Evolutionary conservation across 2,329 filamentous ascomycete species (phyloP).

Genomic region (Scedosporium apiospermum): DNA sequence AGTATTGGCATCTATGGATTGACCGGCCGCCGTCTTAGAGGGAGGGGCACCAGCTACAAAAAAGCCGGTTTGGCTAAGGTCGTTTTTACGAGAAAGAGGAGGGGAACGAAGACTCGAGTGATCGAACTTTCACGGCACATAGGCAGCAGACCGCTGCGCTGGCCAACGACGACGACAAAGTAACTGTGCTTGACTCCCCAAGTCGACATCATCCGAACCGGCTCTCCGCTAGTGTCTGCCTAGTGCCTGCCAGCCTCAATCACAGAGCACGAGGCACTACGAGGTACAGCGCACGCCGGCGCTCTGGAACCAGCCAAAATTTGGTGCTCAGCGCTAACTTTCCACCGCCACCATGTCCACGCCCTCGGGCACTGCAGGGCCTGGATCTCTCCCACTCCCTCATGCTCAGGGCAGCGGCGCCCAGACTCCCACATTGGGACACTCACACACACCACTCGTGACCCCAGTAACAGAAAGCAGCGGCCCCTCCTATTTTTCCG

Average conservation of each 20-base stretch:
- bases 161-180: background rate
- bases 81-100: background rate
- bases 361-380: background rate
- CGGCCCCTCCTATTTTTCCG: conserved; percentile 30
- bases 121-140: too few relatives aligned
- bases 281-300: too few relatives aligned
- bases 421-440: background rate
- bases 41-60: background rate
- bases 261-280: too few relatives aligned
- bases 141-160: too few relatives aligned
- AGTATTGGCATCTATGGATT: background rate
- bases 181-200: background rate
- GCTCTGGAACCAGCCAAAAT: too few relatives aligned
- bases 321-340: too few relatives aligned
- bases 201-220: too few relatives aligned
- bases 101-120: background rate
- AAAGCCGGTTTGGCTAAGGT: background rate
- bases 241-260: too few relatives aligned
- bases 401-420: background rate
- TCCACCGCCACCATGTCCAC: background rate
- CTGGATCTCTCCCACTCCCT: background rate
- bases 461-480: conserved; percentile 1
- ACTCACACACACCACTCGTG: background rate
- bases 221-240: too few relatives aligned
- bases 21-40: background rate